phyloP scores from a whole-genome alignment of 257 asterid genomes.

The Echium plantagineum region DNA sequence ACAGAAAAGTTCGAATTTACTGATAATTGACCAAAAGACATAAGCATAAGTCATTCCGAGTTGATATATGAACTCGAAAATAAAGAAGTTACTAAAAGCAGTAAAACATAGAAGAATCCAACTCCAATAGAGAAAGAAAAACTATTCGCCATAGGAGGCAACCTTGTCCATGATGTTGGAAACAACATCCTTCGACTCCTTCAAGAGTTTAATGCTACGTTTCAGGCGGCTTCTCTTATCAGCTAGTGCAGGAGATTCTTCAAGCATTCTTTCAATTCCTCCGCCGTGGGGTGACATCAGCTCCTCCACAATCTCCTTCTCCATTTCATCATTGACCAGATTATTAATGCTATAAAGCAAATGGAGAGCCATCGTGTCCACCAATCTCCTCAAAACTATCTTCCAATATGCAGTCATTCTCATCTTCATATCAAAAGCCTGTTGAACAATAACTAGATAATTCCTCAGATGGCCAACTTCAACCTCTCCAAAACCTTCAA shows the following conservation, averaged over 20 bases:
- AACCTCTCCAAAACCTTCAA: neutral
- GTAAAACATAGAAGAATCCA: too few species aligned
- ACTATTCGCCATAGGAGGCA: neutral
- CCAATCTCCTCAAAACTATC: neutral
- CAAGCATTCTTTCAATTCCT: neutral
- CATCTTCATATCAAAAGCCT: neutral
- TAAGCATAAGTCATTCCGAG: too few species aligned
- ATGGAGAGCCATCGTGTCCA: neutral
- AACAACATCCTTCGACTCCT: constrained; percentile 1
- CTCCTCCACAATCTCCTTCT: neutral
- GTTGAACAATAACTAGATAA: neutral
- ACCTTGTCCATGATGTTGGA: neutral
- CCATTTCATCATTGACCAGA: neutral
- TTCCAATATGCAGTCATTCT: neutral
- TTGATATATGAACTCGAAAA: too few species aligned
- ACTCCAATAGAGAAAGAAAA: too few species aligned
- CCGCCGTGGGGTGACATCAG: neutral
- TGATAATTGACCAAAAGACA: too few species aligned
- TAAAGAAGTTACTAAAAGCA: too few species aligned
- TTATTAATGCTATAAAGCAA: neutral
- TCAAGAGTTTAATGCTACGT: neutral
- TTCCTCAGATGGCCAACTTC: neutral
- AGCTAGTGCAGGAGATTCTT: neutral
- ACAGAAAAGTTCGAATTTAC: too few species aligned
- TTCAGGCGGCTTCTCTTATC: neutral